Evolutionary conservation across 345 rosid genomes (phyloP), one percentile per base, ranked within the genome.

Genomic region (Gossypium ekmanianum): DNA sequence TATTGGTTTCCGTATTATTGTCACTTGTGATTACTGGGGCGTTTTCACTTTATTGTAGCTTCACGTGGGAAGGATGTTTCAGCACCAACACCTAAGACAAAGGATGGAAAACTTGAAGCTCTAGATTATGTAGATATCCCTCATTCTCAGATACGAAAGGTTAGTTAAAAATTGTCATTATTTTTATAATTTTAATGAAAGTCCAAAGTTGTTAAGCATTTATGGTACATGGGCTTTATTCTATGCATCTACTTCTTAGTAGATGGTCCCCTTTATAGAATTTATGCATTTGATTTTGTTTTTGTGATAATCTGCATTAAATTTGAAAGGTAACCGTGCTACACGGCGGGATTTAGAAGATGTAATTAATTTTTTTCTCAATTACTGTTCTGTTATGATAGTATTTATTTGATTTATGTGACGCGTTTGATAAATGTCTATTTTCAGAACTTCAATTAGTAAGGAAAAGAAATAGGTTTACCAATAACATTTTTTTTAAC

Each of bases 71-170:
- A 90, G 85, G 92, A 84, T 81, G 90, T 78, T 84, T 74, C 91
- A 70, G 89, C 91, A 2, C 74, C 82, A 62, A 74, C 87, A 63
- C 76, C 95, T 52, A 86, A 81, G 84, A 44, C 78, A 57, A 86
- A 79, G 79, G 89, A 78, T 72, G 74, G 80, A 13, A 47, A 83
- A 62, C 83, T 75, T 81, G 80, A 89, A 81, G 75, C 83, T 80
- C 69, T 95, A 75, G 98, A 95, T 82, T 95, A 95, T 61, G 86
- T 87, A 39, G 98, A 93, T 79, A 87, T 93, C 79, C 97, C 99
- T 74, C 97, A 85, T 84, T 77, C 97, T 69, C 98, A 95, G 78
- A 93, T 95, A 83, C 85, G 99, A 81, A 95, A 95, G 99, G 99
- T 91, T 69, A 71, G 16, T 45, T 41, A 13, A 2, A 18, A 61